Evolutionary conservation across 1,284 basidiomycete species (phyloP).

Genomic region (Polyporus tsugae): DNA sequence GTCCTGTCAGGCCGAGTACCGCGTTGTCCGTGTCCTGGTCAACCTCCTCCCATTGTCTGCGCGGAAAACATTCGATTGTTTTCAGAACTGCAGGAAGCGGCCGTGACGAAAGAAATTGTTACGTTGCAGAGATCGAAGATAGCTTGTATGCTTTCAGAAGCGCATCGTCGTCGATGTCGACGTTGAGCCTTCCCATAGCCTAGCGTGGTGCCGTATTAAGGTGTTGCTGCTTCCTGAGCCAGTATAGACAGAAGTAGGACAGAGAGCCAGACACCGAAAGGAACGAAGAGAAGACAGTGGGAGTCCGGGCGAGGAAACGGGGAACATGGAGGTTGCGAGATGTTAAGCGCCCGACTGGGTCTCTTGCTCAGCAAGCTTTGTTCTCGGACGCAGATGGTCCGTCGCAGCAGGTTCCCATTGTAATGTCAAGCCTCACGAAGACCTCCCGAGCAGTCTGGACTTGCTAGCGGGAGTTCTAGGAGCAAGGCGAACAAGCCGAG

Average conservation of each 20-base stretch:
- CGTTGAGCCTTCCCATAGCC: conserved; percentile 60
- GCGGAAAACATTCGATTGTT: not conserved
- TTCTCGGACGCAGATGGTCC: not conserved
- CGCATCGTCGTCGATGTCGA: conserved; percentile 76
- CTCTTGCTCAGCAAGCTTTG: not conserved
- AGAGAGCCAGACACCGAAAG: not conserved
- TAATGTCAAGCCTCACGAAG: not conserved
- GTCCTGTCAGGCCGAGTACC: conserved; percentile 65
- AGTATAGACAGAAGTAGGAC: not conserved
- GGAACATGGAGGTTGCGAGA: not conserved
- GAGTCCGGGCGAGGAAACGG: not conserved
- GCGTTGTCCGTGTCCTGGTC: conserved; percentile 80
- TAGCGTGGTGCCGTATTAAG: not conserved
- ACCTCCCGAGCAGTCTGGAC: not conserved
- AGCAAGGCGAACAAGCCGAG: conserved; percentile 13
- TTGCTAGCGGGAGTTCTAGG: conserved; percentile 19
- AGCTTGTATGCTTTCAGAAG: conserved; percentile 80
- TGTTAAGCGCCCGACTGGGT: not conserved
- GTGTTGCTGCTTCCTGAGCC: not conserved
- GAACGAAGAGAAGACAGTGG: not conserved
- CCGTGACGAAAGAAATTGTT: conserved; percentile 35
- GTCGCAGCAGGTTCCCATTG: not conserved
- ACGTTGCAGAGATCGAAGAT: conserved; percentile 74
- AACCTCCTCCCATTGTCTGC: conserved; percentile 82
- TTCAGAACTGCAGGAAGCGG: not conserved